Base-by-base conservation (phyloP, 257 asterid species). In the Solanum rostratum region DNA sequence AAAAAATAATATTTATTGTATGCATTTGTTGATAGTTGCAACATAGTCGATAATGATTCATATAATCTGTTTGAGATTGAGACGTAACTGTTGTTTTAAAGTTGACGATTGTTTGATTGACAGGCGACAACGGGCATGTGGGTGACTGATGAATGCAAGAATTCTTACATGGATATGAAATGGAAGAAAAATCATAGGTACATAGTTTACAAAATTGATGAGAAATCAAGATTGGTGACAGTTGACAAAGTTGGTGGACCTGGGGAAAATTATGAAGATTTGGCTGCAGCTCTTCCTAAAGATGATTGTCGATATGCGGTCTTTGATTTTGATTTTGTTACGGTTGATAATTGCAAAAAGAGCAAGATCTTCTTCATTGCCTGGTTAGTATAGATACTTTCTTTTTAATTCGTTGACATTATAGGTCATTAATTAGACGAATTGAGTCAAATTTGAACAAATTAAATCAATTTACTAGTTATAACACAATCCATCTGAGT, bases 341-440 rank as follows among this genome's bases (percentile, higher is more conserved):
- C 98, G 27, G 93, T 92, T 27, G 99, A 95, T 46, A 95, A 95
- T 52, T 95, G 99, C 89, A 93, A 92, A 45, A 95, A 91, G 83
- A 95, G 98, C 97, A 95, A 94, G 96, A 94, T 95, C 91, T 93
- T 95, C 93, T 95, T 95, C 91, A 95, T 95, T 85, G 98, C 98
- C 84, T 95, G 98, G 98, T 95, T 59, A 66, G 84, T 84, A 27
- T 13, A 10, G 15, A 37, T 19, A 39, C 50, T 33, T 37, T 18
- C 24, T 33, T 37, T 10, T 18, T 69, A 18, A 20, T 16, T n/a
- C n/a, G n/a, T n/a, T n/a, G n/a, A n/a, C 71, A 24, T 24, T 27
- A 4, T 18, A 7, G 7, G 49, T 18, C 8, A 12, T 4, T 4
- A 68, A 70, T 43, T 33, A n/a, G 30, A 71, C 19, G 6, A 2